Evolutionary conservation across 192 early-diverging fungal genomes (phyloP), one percentile per base, ranked within the genome.

Genomic region (Umbelopsis ramanniana): DNA sequence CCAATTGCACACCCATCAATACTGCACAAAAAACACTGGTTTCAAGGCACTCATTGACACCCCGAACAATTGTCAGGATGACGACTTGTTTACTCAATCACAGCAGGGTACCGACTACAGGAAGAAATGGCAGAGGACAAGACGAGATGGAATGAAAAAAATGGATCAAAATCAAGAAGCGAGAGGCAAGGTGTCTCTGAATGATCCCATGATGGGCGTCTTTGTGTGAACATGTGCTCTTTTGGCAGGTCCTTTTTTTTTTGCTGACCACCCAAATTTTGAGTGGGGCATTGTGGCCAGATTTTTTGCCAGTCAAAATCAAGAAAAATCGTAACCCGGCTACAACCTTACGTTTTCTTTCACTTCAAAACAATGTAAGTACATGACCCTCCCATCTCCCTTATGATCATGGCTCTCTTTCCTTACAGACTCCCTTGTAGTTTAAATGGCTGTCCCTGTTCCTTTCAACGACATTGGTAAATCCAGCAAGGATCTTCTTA

Each of bases 401-500:
- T 24, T 29, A 19, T 9, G 17, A 0, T 14, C 35, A 19, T 2
- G 37, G 33, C 26, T 35, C 15, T 0, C 11, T 63, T 45, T 46
- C 29, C 29, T 38, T 67, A 50, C 53, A 26, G 22, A 38, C 26
- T 15, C 33, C 14, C 45, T n/a, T 40, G 8, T 19, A 50, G 48
- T 37, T n/a, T 6, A 40, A 35, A 76, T 73, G 40, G 78, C 74
- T 78, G 71, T 89, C 79, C 93, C 93, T 72, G 94, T 94, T 77
- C 85, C 90, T 78, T 99, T 94, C 87, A 86, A 88, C 74, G 97
- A 99, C 83, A 87, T 99, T 76, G 94, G 94, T 87, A 99, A 97
- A 88, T 81, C 91, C 76, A 85, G 95, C 84, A 93, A 92, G 82
- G 98, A 98, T 84, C 87, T 99, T 75, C 89, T 99, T 75, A 84